phyloP scores from a whole-genome alignment of 768 basidiomycete species.

The Suillus subalutaceus region DNA sequence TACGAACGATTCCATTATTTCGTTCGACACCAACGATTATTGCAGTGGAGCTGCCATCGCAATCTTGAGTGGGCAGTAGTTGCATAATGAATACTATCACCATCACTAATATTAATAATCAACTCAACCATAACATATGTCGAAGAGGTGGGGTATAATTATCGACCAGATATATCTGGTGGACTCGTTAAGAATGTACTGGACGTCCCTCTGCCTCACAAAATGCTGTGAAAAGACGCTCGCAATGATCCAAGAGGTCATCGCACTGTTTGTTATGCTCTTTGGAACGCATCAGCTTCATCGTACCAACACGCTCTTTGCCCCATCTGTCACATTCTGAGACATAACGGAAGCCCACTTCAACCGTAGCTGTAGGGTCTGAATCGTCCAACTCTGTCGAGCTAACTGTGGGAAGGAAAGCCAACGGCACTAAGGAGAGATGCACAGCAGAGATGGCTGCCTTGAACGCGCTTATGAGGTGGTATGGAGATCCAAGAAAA shows the following conservation, averaged over 20 bases:
- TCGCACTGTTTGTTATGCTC: conserved; percentile 49
- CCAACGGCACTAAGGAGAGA: conserved; percentile 60
- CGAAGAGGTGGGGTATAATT: neutral
- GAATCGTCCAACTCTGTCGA: conserved; percentile 14
- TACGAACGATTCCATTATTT: conserved; percentile 80
- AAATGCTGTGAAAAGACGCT: conserved; percentile 50
- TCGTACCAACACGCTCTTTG: conserved; percentile 49
- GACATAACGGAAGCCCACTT: conserved; percentile 46
- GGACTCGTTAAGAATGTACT: conserved; percentile 15
- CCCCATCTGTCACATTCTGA: conserved; percentile 64
- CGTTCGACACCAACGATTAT: conserved; percentile 47
- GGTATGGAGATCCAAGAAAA: conserved; percentile 64
- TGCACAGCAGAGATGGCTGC: conserved; percentile 71
- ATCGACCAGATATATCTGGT: too few species aligned
- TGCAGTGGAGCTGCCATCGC: conserved; percentile 40
- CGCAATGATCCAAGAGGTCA: conserved; percentile 56
- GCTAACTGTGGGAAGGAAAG: conserved; percentile 44
- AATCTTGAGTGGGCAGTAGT: neutral
- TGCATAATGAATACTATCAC: neutral
- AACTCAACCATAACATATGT: neutral
- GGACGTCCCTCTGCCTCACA: conserved; percentile 33
- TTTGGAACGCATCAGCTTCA: conserved; percentile 54
- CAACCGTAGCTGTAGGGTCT: conserved; percentile 19
- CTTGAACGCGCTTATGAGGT: conserved; percentile 62
- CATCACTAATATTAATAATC: neutral